Base-by-base conservation (phyloP, 2,329 filamentous ascomycete species). In the Alternaria atra region DNA sequence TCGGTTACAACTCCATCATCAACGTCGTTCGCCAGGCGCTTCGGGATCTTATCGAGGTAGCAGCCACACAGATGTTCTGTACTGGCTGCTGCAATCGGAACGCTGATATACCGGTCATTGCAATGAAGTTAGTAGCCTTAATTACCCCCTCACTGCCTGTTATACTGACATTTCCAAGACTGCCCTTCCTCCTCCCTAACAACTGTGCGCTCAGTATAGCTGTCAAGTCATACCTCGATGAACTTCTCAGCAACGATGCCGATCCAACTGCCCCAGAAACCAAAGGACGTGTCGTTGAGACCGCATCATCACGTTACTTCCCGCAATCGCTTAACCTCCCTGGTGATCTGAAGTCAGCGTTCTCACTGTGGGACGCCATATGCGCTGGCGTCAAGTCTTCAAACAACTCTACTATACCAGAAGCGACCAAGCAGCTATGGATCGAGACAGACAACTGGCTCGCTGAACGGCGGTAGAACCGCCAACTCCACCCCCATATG, bases 1-100 rank as follows among this genome's bases (percentile, higher is more conserved):
- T 99, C 42, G 90, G 89, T 27, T 99, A 94, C 82, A 91, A 93
- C 62, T 94, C 93, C 1, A 84, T 98, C 59, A 89, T 93, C 40
- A 90, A 90, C 2, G 88, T 91, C 40, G 89, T 97, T 25, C 90
- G 94, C 39, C 88, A 90, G 65, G 88, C 89, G 34, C 85, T 97
- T 65, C 88, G 95, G 48, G 93, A 97, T 76, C 81, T 98, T 35
- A 82, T 95, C 13, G 95, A 99, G 79, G 91, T 93, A 42, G 87
- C 94, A 64, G 84, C 94, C 20, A 89, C 89, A 6, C 90, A 91
- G 30, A 87, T 97, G 82, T 89, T 97, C 68, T 84, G 97, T 72
- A 89, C 90, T 69, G 92, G 89, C 6, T 92, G 96, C 72, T 91
- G 90, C 20, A 85, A 91, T 59, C 87, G 94, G 39, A 86, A 90